These are phyloP conservation scores for Exophiala sp. DNA, from an alignment of 2,329 filamentous ascomycete species.

Conservation along the genomic window DNA sequence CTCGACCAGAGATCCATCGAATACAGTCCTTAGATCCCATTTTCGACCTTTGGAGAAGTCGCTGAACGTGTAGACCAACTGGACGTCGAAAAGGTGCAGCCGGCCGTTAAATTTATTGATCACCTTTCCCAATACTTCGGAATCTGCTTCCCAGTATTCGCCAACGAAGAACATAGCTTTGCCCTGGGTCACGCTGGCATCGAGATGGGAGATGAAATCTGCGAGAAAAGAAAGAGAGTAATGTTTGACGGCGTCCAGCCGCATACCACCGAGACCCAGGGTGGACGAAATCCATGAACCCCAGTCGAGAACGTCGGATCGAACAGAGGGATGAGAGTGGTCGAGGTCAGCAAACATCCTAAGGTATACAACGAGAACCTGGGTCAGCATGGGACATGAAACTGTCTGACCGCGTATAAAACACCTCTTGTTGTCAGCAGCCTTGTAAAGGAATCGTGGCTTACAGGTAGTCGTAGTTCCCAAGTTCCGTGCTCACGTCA, in stretches of 20 bases:
- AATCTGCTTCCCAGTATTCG: conserved; percentile 62
- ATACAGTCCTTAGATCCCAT: conserved; percentile 57
- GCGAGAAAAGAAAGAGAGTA: conserved; percentile 62
- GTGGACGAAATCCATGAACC: conserved; percentile 59
- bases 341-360: conserved; percentile 66
- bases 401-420: not conserved
- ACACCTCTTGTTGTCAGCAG: too few relatives aligned
- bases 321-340: conserved; percentile 58
- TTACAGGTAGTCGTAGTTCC: conserved; percentile 53
- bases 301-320: conserved; percentile 60
- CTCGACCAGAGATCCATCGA: conserved; percentile 55
- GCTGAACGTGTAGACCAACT: conserved; percentile 63
- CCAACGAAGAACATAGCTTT: conserved; percentile 60
- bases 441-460: not conserved
- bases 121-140: conserved; percentile 52
- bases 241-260: conserved; percentile 70
- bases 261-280: conserved; percentile 58
- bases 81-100: conserved; percentile 60
- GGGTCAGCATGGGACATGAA: not conserved
- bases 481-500: conserved; percentile 57
- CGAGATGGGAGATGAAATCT: conserved; percentile 56
- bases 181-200: conserved; percentile 35
- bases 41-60: conserved; percentile 50
- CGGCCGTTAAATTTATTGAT: conserved; percentile 54
- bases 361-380: not conserved